Percentiles rank a stretch among this genome's conserved stretches.
phyloP scores from a whole-genome alignment of 257 asterid species.

The Nicotiana attenuata region DNA sequence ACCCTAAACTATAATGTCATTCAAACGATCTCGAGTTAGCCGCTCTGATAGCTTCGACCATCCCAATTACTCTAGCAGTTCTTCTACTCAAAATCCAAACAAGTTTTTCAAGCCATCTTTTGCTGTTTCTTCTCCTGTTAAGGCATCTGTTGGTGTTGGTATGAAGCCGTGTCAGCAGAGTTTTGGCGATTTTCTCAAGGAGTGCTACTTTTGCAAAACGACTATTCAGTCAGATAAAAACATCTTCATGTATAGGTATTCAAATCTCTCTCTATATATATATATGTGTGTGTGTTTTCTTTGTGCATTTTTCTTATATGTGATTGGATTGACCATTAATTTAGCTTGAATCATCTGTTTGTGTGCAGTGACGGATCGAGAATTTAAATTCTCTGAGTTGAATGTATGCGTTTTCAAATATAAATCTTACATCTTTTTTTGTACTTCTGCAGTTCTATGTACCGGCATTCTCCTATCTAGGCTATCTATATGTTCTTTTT shows the following conservation, averaged over 20 bases:
- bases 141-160: too few species aligned
- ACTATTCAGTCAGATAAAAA: not conserved
- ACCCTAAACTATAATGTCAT: not conserved
- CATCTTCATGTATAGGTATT: not conserved
- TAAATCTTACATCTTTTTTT: too few species aligned
- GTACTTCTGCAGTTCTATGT: too few species aligned
- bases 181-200: not conserved
- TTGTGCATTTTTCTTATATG: too few species aligned
- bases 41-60: constrained; percentile 6
- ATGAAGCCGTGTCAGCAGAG: too few species aligned
- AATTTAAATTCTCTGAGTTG: not conserved
- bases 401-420: too few species aligned
- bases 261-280: too few species aligned
- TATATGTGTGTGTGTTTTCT: too few species aligned
- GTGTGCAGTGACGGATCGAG: not conserved
- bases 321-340: not conserved
- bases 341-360: not conserved
- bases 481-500: too few species aligned
- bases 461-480: too few species aligned
- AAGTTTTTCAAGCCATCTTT: not conserved
- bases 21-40: constrained; percentile 1
- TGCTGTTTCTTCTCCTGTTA: too few species aligned
- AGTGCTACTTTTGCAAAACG: not conserved
- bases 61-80: not conserved
- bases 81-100: not conserved